Base-by-base conservation (phyloP, 2,329 filamentous ascomycete genomes). In the Ceratocystis papillata region DNA sequence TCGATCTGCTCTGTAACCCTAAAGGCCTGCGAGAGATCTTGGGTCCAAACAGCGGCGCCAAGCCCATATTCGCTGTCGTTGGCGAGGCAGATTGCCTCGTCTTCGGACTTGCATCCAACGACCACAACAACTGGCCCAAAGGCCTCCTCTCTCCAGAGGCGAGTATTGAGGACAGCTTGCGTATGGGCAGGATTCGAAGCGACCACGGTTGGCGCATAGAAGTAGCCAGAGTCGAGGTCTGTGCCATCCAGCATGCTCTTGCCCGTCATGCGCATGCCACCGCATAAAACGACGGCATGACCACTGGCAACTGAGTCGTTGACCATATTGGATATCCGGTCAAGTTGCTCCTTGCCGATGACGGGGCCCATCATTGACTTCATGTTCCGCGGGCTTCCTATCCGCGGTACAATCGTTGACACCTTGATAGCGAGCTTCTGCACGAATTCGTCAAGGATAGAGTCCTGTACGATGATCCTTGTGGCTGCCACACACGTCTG, bases 101-200 rank as follows among this genome's bases (percentile, higher is more conserved):
- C 71, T 28, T 76, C 75, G 0, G 69, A 71, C 10, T 69, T 69
- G 65, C 76, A 76, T 75, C 68, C 78, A 62, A 79, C 79, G 68
- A 87, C 79, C n/a, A 79, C 79, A 0, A 84, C 80, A 2, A 88
- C 84, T 0, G 85, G 84, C 0, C 85, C 84, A 69, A 87, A 87
- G 0, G 86, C 78, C 68, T 87, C 84, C 68, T 87, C 83, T n/a
- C 79, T 78, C 73, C 80, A 81, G 61, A 86, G 79, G 64, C 74
- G 74, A 8, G 74, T 70, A 1, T 71, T 60, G n/a, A 74, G 70
- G 6, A 70, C 69, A 8, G 70, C 20, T 67, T 74, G 65, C 3
- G 71, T 20, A 67, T 74, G 65, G 15, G 55, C 70, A 0, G 80
- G 89, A 66, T 79, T 79, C 79, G 80, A 82, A 1, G 79, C 77